Evolutionary conservation across 208 protist genomes (phyloP).

Genomic region (Leishmania braziliensis): DNA sequence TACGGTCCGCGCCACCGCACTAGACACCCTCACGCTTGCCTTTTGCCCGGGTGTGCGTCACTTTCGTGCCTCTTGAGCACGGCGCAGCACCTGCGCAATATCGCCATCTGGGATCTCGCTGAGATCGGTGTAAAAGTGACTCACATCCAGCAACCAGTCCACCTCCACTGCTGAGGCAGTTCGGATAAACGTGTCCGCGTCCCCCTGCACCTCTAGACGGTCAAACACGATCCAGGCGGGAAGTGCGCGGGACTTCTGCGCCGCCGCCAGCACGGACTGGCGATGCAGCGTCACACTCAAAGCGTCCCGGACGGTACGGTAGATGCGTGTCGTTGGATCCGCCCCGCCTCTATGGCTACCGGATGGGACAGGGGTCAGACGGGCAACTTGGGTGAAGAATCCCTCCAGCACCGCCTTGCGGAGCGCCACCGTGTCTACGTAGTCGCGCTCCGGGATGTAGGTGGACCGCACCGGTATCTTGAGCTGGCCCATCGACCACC

Average conservation of each 20-base stretch:
- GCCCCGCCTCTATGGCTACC: background rate
- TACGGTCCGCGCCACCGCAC: background rate
- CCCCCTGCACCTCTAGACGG: conserved; percentile 81
- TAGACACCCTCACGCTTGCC: background rate
- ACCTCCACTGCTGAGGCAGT: conserved; percentile 66
- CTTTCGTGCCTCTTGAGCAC: conserved; percentile 21
- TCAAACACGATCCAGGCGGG: conserved; percentile 86
- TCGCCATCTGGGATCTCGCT: conserved; percentile 77
- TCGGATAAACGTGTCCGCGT: conserved; percentile 73
- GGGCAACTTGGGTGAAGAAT: conserved; percentile 87
- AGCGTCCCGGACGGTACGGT: conserved; percentile 71
- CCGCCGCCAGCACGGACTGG: conserved; percentile 49
- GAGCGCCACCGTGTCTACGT: conserved; percentile 68
- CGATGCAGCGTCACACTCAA: conserved; percentile 47
- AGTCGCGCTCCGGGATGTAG: conserved; percentile 47
- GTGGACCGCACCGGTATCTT: conserved; percentile 59
- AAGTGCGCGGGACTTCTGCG: conserved; percentile 9
- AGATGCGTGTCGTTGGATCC: conserved; percentile 28
- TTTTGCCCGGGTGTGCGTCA: background rate
- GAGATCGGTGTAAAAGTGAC: conserved; percentile 60
- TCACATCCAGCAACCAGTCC: conserved; percentile 75
- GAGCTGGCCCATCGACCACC: conserved; percentile 54
- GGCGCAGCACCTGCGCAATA: conserved; percentile 45
- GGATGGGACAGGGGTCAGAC: conserved; percentile 13
- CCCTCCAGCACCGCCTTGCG: conserved; percentile 83